A percentile compares a stretch with the other conserved stretches of the same genome.
Evolutionary conservation across 495 filamentous ascomycete species (phyloP).

Genomic region (Tuber aestivum): DNA sequence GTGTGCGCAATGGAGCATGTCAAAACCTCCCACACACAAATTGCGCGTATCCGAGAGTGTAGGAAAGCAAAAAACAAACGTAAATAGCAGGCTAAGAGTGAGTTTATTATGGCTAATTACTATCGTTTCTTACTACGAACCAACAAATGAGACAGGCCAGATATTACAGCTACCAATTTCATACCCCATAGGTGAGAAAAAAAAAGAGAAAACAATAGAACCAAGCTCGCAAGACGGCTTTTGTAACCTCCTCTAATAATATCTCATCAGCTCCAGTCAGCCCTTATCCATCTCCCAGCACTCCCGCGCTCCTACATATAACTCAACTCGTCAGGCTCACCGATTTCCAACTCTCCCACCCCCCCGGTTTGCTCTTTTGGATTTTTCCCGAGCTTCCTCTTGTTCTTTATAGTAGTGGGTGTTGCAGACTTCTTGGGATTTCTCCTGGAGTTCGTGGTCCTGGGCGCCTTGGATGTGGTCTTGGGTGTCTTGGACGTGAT

Average conservation of each 20-base stretch:
- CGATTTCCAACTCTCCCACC: not conserved
- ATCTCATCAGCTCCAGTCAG: not conserved
- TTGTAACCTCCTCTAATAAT: not conserved
- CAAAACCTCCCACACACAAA: too few species aligned
- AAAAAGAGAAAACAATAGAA: not conserved
- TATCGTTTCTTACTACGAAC: not conserved
- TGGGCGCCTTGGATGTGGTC: not conserved
- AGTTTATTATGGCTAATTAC: too few species aligned
- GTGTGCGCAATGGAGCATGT: too few species aligned
- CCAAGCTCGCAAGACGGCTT: not conserved
- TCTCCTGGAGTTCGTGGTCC: not conserved
- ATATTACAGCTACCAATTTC: not conserved
- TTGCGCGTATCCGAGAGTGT: too few species aligned
- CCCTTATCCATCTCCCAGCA: not conserved
- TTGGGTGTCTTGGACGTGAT: not conserved
- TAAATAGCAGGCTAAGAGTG: too few species aligned
- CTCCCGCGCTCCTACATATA: not conserved
- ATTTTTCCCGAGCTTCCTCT: not conserved
- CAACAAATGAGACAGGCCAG: not conserved
- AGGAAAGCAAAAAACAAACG: too few species aligned
- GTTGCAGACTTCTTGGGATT: not conserved
- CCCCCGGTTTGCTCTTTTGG: not conserved
- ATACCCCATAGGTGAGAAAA: not conserved
- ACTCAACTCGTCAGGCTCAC: not conserved
- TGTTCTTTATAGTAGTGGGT: not conserved